Conservation (phyloP, 2,329 filamentous ascomycete genomes). For the Nigrospora oryzae region DNA sequence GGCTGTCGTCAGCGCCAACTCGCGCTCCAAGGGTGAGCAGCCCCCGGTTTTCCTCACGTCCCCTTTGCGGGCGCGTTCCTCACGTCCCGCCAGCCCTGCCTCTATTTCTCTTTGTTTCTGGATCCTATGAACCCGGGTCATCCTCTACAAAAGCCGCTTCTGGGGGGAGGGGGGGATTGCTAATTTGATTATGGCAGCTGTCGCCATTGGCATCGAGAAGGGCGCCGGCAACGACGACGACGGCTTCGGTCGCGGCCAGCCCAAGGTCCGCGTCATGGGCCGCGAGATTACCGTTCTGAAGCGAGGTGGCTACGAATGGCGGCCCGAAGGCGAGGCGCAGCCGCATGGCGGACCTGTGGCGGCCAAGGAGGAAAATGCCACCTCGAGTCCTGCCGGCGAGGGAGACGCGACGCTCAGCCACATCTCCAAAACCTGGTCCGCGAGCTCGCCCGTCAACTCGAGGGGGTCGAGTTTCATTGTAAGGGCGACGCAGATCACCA, state of each 20-base stretch:
- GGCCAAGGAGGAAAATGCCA: slow-evolving; percentile 7
- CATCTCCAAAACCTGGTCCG: slow-evolving; percentile 34
- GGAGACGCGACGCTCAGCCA: slow-evolving; percentile 7
- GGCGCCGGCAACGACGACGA: slow-evolving; percentile 59
- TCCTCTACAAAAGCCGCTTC: no score
- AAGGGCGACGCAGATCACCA: slow-evolving; percentile 33
- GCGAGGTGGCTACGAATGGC: slow-evolving; percentile 64
- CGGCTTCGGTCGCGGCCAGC: slow-evolving; percentile 68
- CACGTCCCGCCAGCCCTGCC: no score
- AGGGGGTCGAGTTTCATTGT: slow-evolving; percentile 51
- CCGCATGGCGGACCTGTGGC: not conserved
- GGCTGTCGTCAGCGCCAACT: slow-evolving; percentile 76
- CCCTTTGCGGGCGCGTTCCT: no score
- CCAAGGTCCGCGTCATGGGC: slow-evolving; percentile 62
- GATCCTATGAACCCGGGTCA: no score
- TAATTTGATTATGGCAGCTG: slow-evolving; percentile 37
- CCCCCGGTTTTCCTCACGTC: no score
- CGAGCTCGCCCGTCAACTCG: slow-evolving; percentile 40
- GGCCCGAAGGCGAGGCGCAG: slow-evolving; percentile 7
- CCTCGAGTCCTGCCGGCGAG: slow-evolving; percentile 7
- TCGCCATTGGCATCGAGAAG: slow-evolving; percentile 63
- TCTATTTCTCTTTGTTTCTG: no score
- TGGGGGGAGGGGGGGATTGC: no score
- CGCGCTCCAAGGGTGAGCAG: slow-evolving; percentile 48
- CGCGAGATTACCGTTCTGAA: slow-evolving; percentile 69